These are phyloP conservation scores for Letharia lupina DNA, from an alignment of 495 filamentous ascomycete species.

Conservation along the genomic window DNA sequence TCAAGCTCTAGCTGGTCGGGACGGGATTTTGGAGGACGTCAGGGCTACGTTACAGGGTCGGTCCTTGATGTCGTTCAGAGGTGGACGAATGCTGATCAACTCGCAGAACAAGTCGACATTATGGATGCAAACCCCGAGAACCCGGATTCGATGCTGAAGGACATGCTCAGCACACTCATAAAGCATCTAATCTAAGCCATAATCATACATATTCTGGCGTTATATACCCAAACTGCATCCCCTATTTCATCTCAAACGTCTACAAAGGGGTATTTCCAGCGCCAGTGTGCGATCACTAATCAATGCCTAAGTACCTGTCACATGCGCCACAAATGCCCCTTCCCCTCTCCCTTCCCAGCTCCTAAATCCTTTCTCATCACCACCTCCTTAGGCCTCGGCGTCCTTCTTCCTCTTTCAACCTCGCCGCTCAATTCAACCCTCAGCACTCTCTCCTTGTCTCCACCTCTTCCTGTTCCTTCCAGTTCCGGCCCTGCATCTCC, in stretches of 20 bases:
- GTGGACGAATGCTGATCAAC: background rate
- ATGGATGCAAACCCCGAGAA: slow-evolving; percentile 20
- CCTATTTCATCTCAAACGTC: background rate
- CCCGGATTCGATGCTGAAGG: slow-evolving; percentile 19
- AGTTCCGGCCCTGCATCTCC: slow-evolving; percentile 67
- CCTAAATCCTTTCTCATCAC: slow-evolving; percentile 11
- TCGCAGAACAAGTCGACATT: slow-evolving; percentile 20
- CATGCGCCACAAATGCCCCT: background rate
- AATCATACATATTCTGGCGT: background rate
- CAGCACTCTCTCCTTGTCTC: slow-evolving; percentile 67
- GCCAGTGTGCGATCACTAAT: background rate
- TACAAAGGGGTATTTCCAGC: background rate
- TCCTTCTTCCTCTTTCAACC: slow-evolving; percentile 19
- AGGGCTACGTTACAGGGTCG: slow-evolving; percentile 60
- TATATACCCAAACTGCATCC: slow-evolving; percentile 6
- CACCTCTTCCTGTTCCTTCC: slow-evolving; percentile 49
- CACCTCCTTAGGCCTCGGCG: slow-evolving; percentile 17
- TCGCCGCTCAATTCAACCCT: slow-evolving; percentile 39
- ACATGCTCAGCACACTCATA: slow-evolving; percentile 24
- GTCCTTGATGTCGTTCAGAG: slow-evolving; percentile 3
- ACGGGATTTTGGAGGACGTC: slow-evolving; percentile 55
- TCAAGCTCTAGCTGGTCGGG: slow-evolving; percentile 55
- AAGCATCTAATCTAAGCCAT: slow-evolving; percentile 13
- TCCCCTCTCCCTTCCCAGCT: slow-evolving; percentile 1
- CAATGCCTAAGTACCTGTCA: background rate